phyloP scores from a whole-genome alignment of 2,329 filamentous ascomycete genomes.

The Aureobasidium sp. region DNA sequence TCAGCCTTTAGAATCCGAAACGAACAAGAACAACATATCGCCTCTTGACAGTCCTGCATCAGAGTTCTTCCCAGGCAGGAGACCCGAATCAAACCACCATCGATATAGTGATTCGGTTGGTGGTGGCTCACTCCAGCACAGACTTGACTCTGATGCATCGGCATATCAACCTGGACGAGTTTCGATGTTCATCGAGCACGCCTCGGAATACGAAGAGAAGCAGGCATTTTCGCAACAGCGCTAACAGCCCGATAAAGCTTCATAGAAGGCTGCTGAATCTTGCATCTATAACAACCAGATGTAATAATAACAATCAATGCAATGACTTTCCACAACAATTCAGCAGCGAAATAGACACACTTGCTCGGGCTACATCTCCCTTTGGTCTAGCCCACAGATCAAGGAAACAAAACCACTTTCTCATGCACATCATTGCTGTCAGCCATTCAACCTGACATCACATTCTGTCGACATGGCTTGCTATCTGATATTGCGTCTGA shows the following conservation, averaged over 20 bases:
- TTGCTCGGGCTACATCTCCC: too few species aligned
- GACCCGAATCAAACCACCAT: not conserved
- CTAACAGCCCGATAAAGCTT: not conserved
- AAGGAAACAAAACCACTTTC: too few species aligned
- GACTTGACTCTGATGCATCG: not conserved
- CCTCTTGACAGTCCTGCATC: not conserved
- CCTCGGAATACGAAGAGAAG: not conserved
- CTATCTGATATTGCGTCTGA: too few species aligned
- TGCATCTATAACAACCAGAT: too few species aligned
- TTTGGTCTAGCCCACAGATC: too few species aligned
- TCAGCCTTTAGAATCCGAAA: constrained; percentile 4
- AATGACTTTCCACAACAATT: too few species aligned
- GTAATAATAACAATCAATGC: too few species aligned
- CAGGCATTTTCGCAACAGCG: not conserved
- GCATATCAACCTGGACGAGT: not conserved
- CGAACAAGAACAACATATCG: constrained; percentile 1
- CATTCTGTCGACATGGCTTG: too few species aligned
- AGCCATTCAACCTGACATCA: too few species aligned
- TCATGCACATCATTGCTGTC: too few species aligned
- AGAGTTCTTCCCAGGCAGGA: not conserved
- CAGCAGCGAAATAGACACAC: too few species aligned
- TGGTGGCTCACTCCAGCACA: not conserved
- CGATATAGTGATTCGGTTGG: constrained; percentile 2
- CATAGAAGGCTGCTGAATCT: not conserved
- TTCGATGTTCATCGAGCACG: not conserved